A percentile compares a stretch with the other conserved stretches of the same genome.
Conservation (phyloP, 2,329 filamentous ascomycete species). For the Neonectria magnoliae region DNA sequence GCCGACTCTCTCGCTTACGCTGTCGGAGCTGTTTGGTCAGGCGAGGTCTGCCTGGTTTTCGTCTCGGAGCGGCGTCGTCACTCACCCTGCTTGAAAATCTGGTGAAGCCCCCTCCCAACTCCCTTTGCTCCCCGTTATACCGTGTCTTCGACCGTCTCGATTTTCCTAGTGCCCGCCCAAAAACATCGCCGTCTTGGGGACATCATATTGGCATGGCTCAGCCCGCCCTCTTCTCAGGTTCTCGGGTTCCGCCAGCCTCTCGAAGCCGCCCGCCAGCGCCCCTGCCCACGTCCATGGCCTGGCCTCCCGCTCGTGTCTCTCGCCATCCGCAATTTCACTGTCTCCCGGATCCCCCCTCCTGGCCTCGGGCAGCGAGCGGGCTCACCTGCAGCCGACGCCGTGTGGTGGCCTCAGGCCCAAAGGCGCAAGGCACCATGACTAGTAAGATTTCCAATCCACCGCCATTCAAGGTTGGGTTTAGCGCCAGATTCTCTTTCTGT, state of each 20-base stretch:
- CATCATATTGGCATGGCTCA: constrained; percentile 20
- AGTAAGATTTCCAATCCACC: constrained; percentile 48
- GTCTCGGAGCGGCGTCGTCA: constrained; percentile 34
- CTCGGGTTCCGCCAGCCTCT: constrained; percentile 29
- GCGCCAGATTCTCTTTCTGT: constrained; percentile 45
- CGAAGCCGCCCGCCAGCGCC: constrained; percentile 27
- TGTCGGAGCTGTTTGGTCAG: constrained; percentile 23
- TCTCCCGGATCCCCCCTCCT: constrained; percentile 30
- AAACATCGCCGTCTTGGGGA: constrained; percentile 31
- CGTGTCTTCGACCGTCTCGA: constrained; percentile 31
- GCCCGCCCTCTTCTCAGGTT: constrained; percentile 8
- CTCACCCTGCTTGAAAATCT: constrained; percentile 44
- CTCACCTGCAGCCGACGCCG: constrained; percentile 35
- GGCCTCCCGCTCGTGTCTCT: constrained; percentile 35
- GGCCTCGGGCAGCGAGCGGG: constrained; percentile 19
- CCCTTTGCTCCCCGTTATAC: constrained; percentile 40
- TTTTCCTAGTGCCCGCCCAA: constrained; percentile 37
- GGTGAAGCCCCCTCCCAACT: constrained; percentile 43
- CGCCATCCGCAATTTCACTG: constrained; percentile 42
- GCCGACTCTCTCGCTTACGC: constrained; percentile 3
- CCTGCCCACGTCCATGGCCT: constrained; percentile 32
- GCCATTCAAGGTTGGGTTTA: constrained; percentile 50
- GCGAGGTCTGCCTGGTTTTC: constrained; percentile 35
- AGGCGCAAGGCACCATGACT: constrained; percentile 41
- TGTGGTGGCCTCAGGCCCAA: constrained; percentile 40